Base-by-base conservation (phyloP, 148 eudicot species). In the Vaccinium corymbosum region DNA sequence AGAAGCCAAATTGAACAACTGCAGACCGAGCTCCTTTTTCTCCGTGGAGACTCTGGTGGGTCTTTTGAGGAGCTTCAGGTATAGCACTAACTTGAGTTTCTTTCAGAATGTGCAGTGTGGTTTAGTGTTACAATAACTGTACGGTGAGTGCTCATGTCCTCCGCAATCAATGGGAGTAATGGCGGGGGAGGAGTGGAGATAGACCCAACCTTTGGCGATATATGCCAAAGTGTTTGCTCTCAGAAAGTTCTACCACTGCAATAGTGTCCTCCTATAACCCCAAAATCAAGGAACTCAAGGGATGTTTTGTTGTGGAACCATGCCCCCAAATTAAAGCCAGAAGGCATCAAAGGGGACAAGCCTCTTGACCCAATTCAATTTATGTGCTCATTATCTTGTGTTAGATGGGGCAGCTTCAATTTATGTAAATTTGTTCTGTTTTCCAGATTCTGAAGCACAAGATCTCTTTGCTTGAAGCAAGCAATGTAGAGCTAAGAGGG, bases 41-140 rank as follows among this genome's bases (percentile, higher is more conserved):
- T 90, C 66, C 97, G 98, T 75, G 99, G 98, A 74, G 98, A 97
- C 50, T 90, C 98, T 0, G 89, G 88, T 86, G 90, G 93, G 25
- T 87, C 98, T 22, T 87, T 90, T 87, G 99, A 97, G 82, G 98
- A 97, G 80, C 90, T 95, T 90, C 94, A 97, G 91, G 99, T 96
- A 89, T 62, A 42, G 2, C 57, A 51, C 7, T 53, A 25, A 29
- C 73, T 68, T 29, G 42, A 27, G 42, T 68, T 68, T 27, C 17
- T 68, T 27, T 68, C 48, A 72, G 42, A 53, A 46, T 49, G 38
- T 80, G 27, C 20, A 12, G n/a, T 20, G 25, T 77, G 7, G 6
- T 42, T 66, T 57, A 57, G 53, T 55, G 19, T 79, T 74, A 35
- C 7, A 22, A 64, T 64, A 10, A 22, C 29, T n/a, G 1, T 64